Base-by-base conservation (phyloP, 768 basidiomycete genomes). In the Lactarius deliciosus region DNA sequence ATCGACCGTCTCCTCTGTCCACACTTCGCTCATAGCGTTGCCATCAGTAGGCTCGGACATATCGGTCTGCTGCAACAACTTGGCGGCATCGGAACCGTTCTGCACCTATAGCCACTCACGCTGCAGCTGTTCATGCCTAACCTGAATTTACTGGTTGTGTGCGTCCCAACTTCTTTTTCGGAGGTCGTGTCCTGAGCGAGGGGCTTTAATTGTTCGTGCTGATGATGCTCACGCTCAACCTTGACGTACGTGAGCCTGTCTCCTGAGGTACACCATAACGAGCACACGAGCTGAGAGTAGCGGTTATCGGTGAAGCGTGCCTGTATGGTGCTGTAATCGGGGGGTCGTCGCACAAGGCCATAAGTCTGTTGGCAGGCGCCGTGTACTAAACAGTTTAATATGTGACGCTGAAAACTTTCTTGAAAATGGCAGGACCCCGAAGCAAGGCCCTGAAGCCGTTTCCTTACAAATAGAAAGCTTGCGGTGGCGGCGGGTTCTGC, bases 271-370 rank as follows among this genome's bases (percentile, higher is more conserved):
- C 30, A 18, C 25, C 16, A 16, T 16, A 15, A 30, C 25, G 9
- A 16, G 8, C 54, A 25, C 28, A 15, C 6, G 30, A 15, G 54
- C 28, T 16, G 6, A 32, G 25, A 28, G 25, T 28, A 57, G 5
- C 34, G 10, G 50, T 18, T 50, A 22, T 30, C 13, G 25, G 38
- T 22, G 53, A 41, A 41, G 53, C 28, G 36, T 9, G 20, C 61
- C 11, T 66, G 40, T 34, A 20, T 58, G 43, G 59, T 28, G 53
- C 25, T 47, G 36, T 61, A 32, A 45, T 34, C 28, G 7, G 60
- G 56, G 20, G 36, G 43, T 34, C 32, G 57, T 57, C 45, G n/a
- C 40, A n/a, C 57, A 18, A 20, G 47, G 25, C 36, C 5, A 45
- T 10, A 5, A 3, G 47, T 36, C 53, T 57, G 40, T 63, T 28